Conservation (phyloP, 164 flowering plant genomes). For the Santalum album region DNA sequence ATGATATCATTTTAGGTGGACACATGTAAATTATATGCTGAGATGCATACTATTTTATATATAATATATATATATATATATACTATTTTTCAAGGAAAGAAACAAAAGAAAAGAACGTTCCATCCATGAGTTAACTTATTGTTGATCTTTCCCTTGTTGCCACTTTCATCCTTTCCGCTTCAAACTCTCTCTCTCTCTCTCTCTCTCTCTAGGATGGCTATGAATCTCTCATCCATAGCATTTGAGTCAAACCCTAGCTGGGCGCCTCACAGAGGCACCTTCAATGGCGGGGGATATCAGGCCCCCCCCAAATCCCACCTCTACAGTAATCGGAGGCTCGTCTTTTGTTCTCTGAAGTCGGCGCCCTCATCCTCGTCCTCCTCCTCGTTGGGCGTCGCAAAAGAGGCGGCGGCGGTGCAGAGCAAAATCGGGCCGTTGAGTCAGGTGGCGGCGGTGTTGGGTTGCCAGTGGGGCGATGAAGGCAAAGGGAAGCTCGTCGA, state of each 20-base stretch:
- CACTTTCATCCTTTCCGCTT: not conserved
- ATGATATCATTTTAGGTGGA: too few species aligned
- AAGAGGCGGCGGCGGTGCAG: conserved; percentile 13
- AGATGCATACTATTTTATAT: too few species aligned
- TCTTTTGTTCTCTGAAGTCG: conserved; percentile 25
- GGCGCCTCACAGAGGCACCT: not conserved
- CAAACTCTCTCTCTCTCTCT: not conserved
- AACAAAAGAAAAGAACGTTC: too few species aligned
- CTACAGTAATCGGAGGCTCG: not conserved
- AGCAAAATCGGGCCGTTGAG: conserved; percentile 56
- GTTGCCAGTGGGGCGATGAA: conserved; percentile 93
- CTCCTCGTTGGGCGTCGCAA: conserved; percentile 13
- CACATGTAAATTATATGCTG: too few species aligned
- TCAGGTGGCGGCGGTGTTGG: conserved; percentile 86
- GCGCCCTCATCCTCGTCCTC: conserved; percentile 19
- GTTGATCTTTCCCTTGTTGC: too few species aligned
- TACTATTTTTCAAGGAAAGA: too few species aligned
- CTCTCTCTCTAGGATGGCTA: not conserved
- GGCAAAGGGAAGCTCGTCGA: conserved; percentile 99
- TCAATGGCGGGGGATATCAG: not conserved
- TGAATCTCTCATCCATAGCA: not conserved
- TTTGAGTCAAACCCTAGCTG: not conserved
- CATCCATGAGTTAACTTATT: too few species aligned
- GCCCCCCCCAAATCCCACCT: not conserved
- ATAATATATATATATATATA: too few species aligned